Evolutionary conservation across 2,329 filamentous ascomycete genomes (phyloP).

Genomic region (Alternaria arbusti): DNA sequence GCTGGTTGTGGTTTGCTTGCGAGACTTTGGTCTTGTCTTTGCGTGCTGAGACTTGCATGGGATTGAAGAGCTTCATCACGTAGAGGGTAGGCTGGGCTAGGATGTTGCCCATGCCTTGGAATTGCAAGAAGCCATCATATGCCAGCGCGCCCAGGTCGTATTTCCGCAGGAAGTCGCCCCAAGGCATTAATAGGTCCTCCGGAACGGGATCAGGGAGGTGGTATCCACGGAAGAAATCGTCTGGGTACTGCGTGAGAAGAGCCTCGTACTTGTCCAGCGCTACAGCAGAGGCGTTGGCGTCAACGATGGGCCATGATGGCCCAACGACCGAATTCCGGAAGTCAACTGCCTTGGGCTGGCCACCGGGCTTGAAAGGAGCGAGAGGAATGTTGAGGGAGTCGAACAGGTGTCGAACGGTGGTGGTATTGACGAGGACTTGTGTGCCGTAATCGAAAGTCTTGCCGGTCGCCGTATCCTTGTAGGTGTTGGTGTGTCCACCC

Average conservation of each 20-base stretch:
- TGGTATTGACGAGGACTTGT: neutral
- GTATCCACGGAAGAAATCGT: neutral
- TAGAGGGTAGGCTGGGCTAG: neutral
- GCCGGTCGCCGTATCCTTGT: conserved; percentile 1
- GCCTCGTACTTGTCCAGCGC: neutral
- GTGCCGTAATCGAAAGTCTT: conserved; percentile 1
- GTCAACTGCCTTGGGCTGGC: neutral
- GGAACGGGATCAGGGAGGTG: neutral
- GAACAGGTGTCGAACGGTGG: neutral
- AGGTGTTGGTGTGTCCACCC: neutral
- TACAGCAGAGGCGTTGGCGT: neutral
- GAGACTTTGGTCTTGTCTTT: neutral
- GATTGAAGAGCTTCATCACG: conserved; percentile 2
- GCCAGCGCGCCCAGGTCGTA: neutral
- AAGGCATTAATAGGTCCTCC: neutral
- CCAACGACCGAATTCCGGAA: neutral
- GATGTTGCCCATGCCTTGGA: neutral
- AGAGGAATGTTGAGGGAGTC: neutral
- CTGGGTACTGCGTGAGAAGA: neutral
- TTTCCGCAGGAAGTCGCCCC: neutral
- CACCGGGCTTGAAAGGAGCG: neutral
- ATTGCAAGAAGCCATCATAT: neutral
- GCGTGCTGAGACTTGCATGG: neutral
- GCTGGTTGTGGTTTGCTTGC: neutral
- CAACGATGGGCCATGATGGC: neutral